phyloP scores from a whole-genome alignment of 441 rosid species.

The Corymbia citriodora region DNA sequence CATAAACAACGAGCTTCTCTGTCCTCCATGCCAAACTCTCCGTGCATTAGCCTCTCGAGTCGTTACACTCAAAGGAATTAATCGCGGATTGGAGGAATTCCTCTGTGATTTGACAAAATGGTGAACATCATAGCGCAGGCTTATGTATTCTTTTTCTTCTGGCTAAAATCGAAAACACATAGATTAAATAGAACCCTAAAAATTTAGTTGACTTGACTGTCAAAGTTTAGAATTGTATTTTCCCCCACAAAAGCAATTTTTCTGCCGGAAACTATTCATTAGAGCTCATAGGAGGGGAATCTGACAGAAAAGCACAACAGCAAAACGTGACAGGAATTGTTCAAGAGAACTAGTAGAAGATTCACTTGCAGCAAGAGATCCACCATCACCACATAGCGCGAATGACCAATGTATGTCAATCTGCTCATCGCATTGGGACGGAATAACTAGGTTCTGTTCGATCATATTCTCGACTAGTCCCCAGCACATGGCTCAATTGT shows the following conservation, averaged over 20 bases:
- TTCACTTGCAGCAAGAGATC: neutral
- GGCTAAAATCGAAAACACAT: neutral
- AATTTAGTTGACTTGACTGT: rapidly evolving
- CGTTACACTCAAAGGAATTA: no score
- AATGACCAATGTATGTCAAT: neutral
- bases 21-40: no score
- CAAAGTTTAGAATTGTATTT: neutral
- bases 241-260: neutral
- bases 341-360: neutral
- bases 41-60: no score
- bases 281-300: neutral
- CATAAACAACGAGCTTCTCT: no score
- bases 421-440: neutral
- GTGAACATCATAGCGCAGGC: neutral
- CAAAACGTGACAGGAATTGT: neutral
- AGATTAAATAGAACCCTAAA: neutral
- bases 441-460: neutral
- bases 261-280: neutral
- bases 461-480: neutral
- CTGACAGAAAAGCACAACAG: neutral
- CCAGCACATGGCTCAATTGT: neutral
- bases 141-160: neutral
- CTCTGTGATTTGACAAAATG: no score
- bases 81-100: no score
- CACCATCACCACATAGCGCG: neutral